Evolutionary conservation across 1,284 basidiomycete genomes (phyloP).

Genomic region (Gomphus bonarii): DNA sequence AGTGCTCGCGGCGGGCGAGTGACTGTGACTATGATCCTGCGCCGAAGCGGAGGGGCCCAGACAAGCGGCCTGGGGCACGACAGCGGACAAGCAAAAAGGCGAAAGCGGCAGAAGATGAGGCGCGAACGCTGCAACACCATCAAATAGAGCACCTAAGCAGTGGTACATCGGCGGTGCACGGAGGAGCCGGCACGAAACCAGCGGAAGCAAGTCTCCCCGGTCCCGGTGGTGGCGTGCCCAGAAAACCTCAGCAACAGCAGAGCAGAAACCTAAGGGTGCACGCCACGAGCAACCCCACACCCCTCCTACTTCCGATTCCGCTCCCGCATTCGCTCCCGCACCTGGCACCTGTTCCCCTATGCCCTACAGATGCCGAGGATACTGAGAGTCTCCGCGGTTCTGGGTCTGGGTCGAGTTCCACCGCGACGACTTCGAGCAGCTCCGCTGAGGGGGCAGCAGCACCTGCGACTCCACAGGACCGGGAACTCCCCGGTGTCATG

Average conservation of each 20-base stretch:
- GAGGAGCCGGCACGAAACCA: not conserved
- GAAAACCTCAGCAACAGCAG: not conserved
- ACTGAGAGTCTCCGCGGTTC: not conserved
- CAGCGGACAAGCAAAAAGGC: conserved; percentile 39
- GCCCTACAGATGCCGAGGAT: not conserved
- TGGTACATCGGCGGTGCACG: too few species aligned
- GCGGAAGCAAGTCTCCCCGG: not conserved
- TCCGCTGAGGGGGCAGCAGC: not conserved
- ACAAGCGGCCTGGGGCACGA: conserved; percentile 62
- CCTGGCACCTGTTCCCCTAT: not conserved
- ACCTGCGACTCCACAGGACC: not conserved
- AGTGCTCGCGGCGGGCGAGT: conserved; percentile 42
- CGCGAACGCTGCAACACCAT: not conserved
- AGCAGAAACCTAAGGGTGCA: not conserved
- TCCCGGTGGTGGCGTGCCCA: not conserved
- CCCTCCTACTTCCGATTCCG: too few species aligned
- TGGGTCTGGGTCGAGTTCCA: not conserved
- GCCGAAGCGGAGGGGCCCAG: conserved; percentile 68
- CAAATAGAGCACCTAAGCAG: too few species aligned
- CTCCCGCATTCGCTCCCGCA: too few species aligned
- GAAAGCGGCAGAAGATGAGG: conserved; percentile 19
- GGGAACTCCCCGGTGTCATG: not conserved
- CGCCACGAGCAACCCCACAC: too few species aligned
- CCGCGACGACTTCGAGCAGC: not conserved
- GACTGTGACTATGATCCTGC: conserved; percentile 53